Evolutionary conservation across 1,284 basidiomycete genomes (phyloP).

Genomic region (Sparassis latifolia): DNA sequence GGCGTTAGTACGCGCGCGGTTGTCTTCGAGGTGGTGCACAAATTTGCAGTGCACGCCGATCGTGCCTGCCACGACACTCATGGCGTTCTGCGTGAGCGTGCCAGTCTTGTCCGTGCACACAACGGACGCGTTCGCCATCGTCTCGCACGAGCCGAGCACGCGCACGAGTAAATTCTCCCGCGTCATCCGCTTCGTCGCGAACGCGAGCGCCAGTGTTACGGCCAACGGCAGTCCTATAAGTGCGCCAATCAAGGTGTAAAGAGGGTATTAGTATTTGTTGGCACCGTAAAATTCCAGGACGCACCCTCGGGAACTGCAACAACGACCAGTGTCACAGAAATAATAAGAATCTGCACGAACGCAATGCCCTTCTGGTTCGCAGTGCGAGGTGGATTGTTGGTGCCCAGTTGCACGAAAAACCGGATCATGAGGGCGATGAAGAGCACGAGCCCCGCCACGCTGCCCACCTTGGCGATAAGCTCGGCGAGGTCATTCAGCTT

Average conservation of each 20-base stretch:
- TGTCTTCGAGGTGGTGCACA: constrained; percentile 73
- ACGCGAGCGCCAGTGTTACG: constrained; percentile 92
- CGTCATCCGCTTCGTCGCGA: constrained; percentile 97
- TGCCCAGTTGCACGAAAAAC: constrained; percentile 85
- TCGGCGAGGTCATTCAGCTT: constrained; percentile 93
- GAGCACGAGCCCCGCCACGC: constrained; percentile 74
- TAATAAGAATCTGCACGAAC: constrained; percentile 93
- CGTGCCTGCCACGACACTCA: constrained; percentile 95
- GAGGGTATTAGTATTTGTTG: not conserved
- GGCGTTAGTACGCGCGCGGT: constrained; percentile 71
- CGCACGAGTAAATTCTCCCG: constrained; percentile 92
- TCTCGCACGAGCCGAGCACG: constrained; percentile 94
- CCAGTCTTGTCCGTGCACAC: constrained; percentile 97
- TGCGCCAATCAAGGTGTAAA: not conserved
- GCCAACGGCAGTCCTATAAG: constrained; percentile 83
- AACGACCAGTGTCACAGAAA: constrained; percentile 91
- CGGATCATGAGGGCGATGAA: constrained; percentile 89
- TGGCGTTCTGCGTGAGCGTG: constrained; percentile 88
- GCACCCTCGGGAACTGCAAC: constrained; percentile 93
- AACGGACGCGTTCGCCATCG: constrained; percentile 96
- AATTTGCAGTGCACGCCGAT: constrained; percentile 94
- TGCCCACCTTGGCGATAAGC: constrained; percentile 89
- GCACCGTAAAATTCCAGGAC: constrained; percentile 8
- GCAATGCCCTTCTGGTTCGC: constrained; percentile 82
- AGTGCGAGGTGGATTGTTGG: constrained; percentile 48